Evolutionary conservation across 768 basidiomycete species (phyloP).

Genomic region (Neoboletus subvelutipes): DNA sequence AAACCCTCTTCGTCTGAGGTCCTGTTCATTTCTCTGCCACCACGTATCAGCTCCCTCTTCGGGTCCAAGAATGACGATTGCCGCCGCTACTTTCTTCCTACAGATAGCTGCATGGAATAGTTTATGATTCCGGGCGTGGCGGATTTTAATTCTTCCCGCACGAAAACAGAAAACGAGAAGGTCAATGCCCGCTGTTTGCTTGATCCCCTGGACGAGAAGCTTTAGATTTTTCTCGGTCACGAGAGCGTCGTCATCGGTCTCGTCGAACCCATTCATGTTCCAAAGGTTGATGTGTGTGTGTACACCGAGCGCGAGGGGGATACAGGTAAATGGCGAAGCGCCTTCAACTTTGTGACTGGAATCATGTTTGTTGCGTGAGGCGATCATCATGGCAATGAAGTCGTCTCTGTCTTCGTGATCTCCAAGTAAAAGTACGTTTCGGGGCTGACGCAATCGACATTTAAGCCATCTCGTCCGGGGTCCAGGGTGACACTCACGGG

Average conservation of each 20-base stretch:
- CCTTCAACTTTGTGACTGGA: background rate
- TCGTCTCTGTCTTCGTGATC: conserved; percentile 15
- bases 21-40: conserved; percentile 33
- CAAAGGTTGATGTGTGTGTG: conserved; percentile 21
- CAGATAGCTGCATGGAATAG: conserved; percentile 33
- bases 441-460: conserved; percentile 9
- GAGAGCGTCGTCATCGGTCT: conserved; percentile 10
- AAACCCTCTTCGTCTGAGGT: conserved; percentile 18
- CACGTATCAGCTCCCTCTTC: conserved; percentile 21
- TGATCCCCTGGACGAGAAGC: conserved; percentile 15
- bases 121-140: conserved; percentile 27
- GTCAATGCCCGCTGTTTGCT: conserved; percentile 13
- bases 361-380: background rate
- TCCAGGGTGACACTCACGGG: conserved; percentile 12
- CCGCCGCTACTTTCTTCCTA: conserved; percentile 30
- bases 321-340: conserved; percentile 1
- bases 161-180: conserved; percentile 32
- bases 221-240: conserved; percentile 17
- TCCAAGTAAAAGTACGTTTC: conserved; percentile 20
- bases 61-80: conserved; percentile 33
- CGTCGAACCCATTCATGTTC: conserved; percentile 14
- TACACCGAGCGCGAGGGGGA: background rate
- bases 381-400: conserved; percentile 7
- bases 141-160: conserved; percentile 20
- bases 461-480: background rate